phyloP scores from a whole-genome alignment of 331 rosid genomes.

The Malus hybrid region DNA sequence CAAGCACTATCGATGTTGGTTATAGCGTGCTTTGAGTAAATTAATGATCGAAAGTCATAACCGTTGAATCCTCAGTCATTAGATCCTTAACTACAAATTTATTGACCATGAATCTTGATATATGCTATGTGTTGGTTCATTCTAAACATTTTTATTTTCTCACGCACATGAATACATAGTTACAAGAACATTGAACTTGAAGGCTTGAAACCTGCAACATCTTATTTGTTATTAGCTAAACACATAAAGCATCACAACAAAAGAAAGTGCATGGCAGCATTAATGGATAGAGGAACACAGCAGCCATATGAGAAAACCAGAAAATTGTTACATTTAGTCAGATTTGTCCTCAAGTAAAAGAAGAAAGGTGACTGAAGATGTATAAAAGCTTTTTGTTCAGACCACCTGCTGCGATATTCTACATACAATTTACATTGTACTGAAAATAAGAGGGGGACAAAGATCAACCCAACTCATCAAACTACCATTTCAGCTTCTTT shows the following conservation, averaged over 20 bases:
- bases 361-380: background rate
- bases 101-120: too few species aligned
- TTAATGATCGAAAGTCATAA: too few species aligned
- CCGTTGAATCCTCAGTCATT: too few species aligned
- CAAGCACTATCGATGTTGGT: too few species aligned
- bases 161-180: too few species aligned
- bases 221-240: background rate
- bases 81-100: too few species aligned
- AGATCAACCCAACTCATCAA: slow-evolving; percentile 24
- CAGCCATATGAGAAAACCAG: background rate
- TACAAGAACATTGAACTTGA: background rate
- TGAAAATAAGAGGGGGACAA: background rate
- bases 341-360: background rate
- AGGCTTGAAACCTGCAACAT: background rate
- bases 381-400: too few species aligned
- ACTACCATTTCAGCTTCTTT: slow-evolving; percentile 95
- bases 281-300: background rate
- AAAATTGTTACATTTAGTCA: background rate
- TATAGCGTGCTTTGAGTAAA: too few species aligned
- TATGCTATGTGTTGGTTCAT: too few species aligned
- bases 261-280: background rate
- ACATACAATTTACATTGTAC: background rate
- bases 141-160: too few species aligned
- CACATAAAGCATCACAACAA: background rate
- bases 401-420: background rate